Conservation (phyloP, 768 basidiomycete species). For the Trametes sanguinea region DNA sequence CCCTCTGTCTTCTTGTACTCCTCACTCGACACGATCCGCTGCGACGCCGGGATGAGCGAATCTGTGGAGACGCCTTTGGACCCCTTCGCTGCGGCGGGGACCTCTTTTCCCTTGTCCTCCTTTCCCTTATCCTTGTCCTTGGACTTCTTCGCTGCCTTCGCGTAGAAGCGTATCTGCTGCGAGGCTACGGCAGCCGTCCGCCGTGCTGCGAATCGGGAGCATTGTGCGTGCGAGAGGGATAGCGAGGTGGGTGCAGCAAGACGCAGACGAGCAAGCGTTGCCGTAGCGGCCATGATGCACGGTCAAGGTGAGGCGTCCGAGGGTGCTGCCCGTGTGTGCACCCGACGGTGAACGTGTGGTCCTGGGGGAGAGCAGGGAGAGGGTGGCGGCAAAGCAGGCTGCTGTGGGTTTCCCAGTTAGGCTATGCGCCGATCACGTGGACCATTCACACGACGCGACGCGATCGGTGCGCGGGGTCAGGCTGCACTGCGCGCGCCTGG, state of each 20-base stretch:
- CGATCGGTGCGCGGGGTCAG: slow-evolving; percentile 3
- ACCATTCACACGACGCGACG: slow-evolving; percentile 9
- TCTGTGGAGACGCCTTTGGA: slow-evolving; percentile 46
- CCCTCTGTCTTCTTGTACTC: slow-evolving; percentile 66
- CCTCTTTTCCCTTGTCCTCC: slow-evolving; percentile 1
- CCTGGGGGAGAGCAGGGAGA: too few species aligned
- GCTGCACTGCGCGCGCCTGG: not conserved
- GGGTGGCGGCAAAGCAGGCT: not conserved
- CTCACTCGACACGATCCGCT: slow-evolving; percentile 55
- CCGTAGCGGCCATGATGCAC: slow-evolving; percentile 1
- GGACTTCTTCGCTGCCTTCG: slow-evolving; percentile 16
- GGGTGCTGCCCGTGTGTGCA: too few species aligned
- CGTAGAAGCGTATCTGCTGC: slow-evolving; percentile 16
- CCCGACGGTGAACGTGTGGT: too few species aligned
- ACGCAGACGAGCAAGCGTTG: slow-evolving; percentile 5
- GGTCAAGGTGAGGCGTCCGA: not conserved
- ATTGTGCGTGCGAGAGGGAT: not conserved
- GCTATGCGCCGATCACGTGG: slow-evolving; percentile 4
- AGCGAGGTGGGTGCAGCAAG: not conserved
- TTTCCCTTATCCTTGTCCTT: slow-evolving; percentile 10
- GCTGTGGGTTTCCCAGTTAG: slow-evolving; percentile 9
- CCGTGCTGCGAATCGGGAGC: not conserved
- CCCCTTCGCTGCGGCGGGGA: not conserved
- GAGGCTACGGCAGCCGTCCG: slow-evolving; percentile 3
- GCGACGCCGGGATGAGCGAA: slow-evolving; percentile 66